phyloP scores from a whole-genome alignment of 345 rosid species.

The Salix brachista region DNA sequence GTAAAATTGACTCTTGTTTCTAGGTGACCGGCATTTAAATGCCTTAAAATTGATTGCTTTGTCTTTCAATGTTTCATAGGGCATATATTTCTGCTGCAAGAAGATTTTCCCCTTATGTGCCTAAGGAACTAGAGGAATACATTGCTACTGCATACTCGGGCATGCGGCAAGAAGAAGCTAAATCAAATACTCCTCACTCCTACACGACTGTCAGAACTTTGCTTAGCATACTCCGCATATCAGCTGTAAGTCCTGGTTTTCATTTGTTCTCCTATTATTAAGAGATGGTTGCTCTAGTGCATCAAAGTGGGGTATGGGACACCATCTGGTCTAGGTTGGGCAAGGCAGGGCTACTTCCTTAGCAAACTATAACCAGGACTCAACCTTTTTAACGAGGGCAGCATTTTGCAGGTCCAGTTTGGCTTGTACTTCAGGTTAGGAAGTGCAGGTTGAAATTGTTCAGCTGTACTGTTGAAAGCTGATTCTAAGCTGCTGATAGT shows the following conservation, averaged over 20 bases:
- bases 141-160: slow-evolving; percentile 86
- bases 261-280: background rate
- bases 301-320: background rate
- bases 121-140: slow-evolving; percentile 86
- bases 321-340: background rate
- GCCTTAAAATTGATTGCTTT: background rate
- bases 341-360: background rate
- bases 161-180: slow-evolving; percentile 96
- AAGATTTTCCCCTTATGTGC: slow-evolving; percentile 74
- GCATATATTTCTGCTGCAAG: slow-evolving; percentile 95
- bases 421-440: background rate
- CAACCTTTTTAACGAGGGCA: background rate
- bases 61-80: slow-evolving; percentile 36
- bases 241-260: slow-evolving; percentile 61
- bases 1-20: background rate
- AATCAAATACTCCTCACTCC: slow-evolving; percentile 81
- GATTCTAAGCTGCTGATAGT: background rate
- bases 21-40: background rate
- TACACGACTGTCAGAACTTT: slow-evolving; percentile 91
- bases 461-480: background rate
- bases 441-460: background rate
- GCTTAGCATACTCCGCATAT: slow-evolving; percentile 90
- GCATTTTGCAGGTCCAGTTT: background rate
- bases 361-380: background rate
- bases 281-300: background rate